A percentile compares a stretch with the other conserved stretches of the same genome.
Conservation (phyloP, 345 rosid species). For the Gossypium herbaceum region DNA sequence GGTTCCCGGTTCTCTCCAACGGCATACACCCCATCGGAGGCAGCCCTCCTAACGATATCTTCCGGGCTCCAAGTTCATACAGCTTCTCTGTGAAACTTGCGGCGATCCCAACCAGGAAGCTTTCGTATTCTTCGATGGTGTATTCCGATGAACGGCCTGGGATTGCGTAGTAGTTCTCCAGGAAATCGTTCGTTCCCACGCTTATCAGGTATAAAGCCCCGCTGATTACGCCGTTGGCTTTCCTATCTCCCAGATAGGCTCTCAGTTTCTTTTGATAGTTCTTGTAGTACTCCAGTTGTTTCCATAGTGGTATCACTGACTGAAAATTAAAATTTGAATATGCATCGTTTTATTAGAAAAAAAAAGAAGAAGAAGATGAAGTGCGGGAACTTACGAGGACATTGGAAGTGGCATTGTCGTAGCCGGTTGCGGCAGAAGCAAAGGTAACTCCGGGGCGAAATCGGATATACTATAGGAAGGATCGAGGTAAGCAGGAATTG, state of each 20-base stretch:
- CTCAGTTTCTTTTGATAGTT: constrained; percentile 44
- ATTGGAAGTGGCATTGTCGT: constrained; percentile 53
- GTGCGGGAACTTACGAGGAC: constrained; percentile 34
- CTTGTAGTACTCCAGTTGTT: constrained; percentile 47
- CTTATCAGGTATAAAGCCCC: constrained; percentile 48
- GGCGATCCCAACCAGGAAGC: constrained; percentile 39
- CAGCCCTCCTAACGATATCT: constrained; percentile 55
- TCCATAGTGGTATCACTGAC: constrained; percentile 64
- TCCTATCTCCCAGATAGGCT: constrained; percentile 35
- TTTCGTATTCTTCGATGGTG: constrained; percentile 32
- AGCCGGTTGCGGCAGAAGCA: constrained; percentile 61
- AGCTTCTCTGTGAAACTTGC: constrained; percentile 36
- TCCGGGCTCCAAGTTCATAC: constrained; percentile 47
- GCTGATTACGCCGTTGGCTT: constrained; percentile 29
- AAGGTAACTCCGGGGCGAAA: constrained; percentile 54
- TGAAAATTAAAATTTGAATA: background rate
- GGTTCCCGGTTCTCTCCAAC: constrained; percentile 51
- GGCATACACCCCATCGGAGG: constrained; percentile 76
- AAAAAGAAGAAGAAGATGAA: background rate
- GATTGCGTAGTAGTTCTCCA: constrained; percentile 50
- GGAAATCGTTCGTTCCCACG: constrained; percentile 57
- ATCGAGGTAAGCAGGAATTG: constrained; percentile 54
- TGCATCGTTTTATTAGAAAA: background rate
- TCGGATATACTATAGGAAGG: constrained; percentile 45
- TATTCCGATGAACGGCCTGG: constrained; percentile 42